Evolutionary conservation across 2,329 filamentous ascomycete species (phyloP), one percentile per base, ranked within the genome.

Genomic region (Phialophora verrucosa): DNA sequence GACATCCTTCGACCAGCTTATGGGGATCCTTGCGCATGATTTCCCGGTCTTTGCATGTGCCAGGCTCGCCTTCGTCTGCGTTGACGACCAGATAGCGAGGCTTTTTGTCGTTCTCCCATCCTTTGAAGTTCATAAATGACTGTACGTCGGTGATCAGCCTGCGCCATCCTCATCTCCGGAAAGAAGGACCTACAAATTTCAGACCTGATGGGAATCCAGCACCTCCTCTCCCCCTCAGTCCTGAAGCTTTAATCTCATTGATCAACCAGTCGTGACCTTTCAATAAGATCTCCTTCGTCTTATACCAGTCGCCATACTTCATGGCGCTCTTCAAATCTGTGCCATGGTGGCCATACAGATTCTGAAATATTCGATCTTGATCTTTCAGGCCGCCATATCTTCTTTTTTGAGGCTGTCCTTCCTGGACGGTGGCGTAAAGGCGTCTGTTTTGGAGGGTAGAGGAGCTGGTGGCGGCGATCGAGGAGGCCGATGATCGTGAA

Each of bases 91-190:
- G 85, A 78, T 99, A 99, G 76, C 95, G 90, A 72, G 95, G 95
- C 82, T 96, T 96, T 75, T 81, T 90, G 79, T 98, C 95, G 83
- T 99, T 96, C 76, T 99, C 94, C 95, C 95, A 99, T 75, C 93
- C 95, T 83, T 97, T 97, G 85, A 94, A 93, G 86, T 99, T 99
- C 95, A 99, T 99, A 82, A 99, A 99, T 58, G 93, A 97, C 93
- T 96, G 76, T 50, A n/a, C 12, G 23, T 42, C 58, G 42, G 12
- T 53, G 31, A 23, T 29, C 49, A 35, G 35, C 59, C 23, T 35
- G 31, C 17, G 23, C 31, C 10, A 2, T 11, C 3, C 20, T 27
- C 25, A 31, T 38, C 38, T 44, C 14, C 38, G n/a, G 53, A 38
- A 58, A 83, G 49, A 12, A 53, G 42, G 63, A 84, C 88, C 74